Base-by-base conservation (phyloP, 1,284 basidiomycete species). In the Porogramme epimiltina region DNA sequence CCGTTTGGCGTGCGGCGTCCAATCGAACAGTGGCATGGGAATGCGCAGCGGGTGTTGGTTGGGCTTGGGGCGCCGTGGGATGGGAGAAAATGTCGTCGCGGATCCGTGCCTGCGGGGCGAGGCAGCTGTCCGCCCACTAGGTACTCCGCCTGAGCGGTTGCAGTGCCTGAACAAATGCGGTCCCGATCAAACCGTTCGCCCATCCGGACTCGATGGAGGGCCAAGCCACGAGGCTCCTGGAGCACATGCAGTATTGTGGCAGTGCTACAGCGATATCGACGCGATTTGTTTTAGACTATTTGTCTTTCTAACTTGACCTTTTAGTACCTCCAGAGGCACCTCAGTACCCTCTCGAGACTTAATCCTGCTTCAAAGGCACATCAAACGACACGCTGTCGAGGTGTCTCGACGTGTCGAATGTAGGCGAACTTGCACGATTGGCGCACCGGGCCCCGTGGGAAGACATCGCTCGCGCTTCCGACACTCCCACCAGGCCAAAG, bases 21-120 rank as follows among this genome's bases (percentile, higher is more conserved):
- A 26, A 42, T 20, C 37, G 39, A 22, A 47, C 4, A 40, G 13
- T 13, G 20, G 26, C 49, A 23, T 51, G 49, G 16, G 49, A 51
- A 45, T 45, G 38, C 49, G 49, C 49, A 51, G 49, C 37, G 44
- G 34, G 15, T 8, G 10, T 36, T 16, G 39, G 6, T 42, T 26
- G 42, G 18, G 22, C 34, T 24, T 26, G 33, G 23, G 22, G 34
- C 24, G n/a, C 31, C 31, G n/a, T 48, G 41, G 25, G 41, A 42
- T n/a, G 22, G 39, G 28, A 31, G 28, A 31, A 31, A 13, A 16
- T 37, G 34, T 16, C n/a, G 34, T 9, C 34, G 11, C 22, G 38
- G 11, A 20, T 34, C n/a, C 41, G 28, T 31, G 8, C 28, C 13
- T n/a, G n/a, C n/a, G n/a, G n/a, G n/a, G 28, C 28, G 28, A 15